Evolutionary conservation across 2,329 filamentous ascomycete genomes (phyloP).

Genomic region (Colletotrichum cuscutae): DNA sequence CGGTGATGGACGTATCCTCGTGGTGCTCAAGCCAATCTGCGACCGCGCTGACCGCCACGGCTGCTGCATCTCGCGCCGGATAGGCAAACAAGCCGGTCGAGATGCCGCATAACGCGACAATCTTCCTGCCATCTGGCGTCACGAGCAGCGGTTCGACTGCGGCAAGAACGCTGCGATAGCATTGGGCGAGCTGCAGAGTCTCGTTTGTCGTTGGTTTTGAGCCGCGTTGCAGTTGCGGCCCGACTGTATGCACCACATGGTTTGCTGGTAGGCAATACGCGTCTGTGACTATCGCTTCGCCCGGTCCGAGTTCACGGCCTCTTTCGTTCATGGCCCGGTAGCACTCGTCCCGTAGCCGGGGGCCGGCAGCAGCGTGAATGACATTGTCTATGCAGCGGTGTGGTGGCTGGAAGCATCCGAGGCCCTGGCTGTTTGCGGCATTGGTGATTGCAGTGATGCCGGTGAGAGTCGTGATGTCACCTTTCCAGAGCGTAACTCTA

Average conservation of each 20-base stretch:
- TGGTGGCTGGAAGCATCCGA: slow-evolving; percentile 47
- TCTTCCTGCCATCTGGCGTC: slow-evolving; percentile 39
- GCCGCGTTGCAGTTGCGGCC: slow-evolving; percentile 43
- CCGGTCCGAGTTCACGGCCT: slow-evolving; percentile 39
- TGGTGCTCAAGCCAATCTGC: slow-evolving; percentile 41
- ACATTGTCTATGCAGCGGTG: slow-evolving; percentile 49
- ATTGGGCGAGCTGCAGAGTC: slow-evolving; percentile 39
- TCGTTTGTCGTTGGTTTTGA: slow-evolving; percentile 35
- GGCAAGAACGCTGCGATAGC: slow-evolving; percentile 44
- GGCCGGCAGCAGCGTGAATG: slow-evolving; percentile 45
- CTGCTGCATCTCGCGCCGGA: slow-evolving; percentile 41
- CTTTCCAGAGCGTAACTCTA: slow-evolving; percentile 43
- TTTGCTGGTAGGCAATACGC: slow-evolving; percentile 42
- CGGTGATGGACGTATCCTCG: slow-evolving; percentile 39
- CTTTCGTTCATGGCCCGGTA: slow-evolving; percentile 39
- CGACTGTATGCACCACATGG: slow-evolving; percentile 47
- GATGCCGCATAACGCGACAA: slow-evolving; percentile 46
- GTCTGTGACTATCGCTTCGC: slow-evolving; percentile 41
- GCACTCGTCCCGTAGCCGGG: slow-evolving; percentile 44
- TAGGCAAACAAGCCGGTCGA: slow-evolving; percentile 49
- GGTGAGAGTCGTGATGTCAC: slow-evolving; percentile 45
- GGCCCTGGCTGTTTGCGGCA: slow-evolving; percentile 46
- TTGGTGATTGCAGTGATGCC: slow-evolving; percentile 47
- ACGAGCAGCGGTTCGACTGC: slow-evolving; percentile 40
- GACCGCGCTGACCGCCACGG: slow-evolving; percentile 40